phyloP scores from a whole-genome alignment of 208 protist species.

The Acanthamoeba quina region DNA sequence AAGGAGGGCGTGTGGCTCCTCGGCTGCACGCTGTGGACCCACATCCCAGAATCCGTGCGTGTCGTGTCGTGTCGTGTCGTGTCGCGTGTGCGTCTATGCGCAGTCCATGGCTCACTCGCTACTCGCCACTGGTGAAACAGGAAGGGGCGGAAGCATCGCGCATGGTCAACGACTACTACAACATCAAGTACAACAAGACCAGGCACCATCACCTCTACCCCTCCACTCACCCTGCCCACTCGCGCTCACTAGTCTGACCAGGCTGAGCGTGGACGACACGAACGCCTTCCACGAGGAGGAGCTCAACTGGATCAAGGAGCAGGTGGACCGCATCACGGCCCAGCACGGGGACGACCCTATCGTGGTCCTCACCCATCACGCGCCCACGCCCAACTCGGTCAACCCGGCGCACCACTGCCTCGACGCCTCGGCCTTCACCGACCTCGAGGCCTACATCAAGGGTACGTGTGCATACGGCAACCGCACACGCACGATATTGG shows the following conservation, averaged over 20 bases:
- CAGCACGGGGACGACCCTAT: background rate
- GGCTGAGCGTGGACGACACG: constrained; percentile 62
- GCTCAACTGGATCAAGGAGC: constrained; percentile 1
- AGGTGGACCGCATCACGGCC: background rate
- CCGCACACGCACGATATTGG: too few species aligned
- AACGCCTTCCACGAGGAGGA: constrained; percentile 59
- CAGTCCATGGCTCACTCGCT: too few species aligned
- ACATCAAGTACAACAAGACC: constrained; percentile 58
- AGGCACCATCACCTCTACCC: background rate
- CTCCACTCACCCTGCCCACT: background rate
- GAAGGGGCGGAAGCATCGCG: constrained; percentile 7
- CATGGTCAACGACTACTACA: constrained; percentile 54
- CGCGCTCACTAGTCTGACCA: background rate
- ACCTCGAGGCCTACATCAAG: background rate
- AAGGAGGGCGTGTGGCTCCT: constrained; percentile 17
- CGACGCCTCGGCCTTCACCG: constrained; percentile 2
- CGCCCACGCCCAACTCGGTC: constrained; percentile 34
- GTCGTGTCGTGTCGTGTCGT: background rate
- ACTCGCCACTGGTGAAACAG: background rate
- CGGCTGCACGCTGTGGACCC: constrained; percentile 61
- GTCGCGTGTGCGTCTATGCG: background rate
- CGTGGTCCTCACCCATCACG: constrained; percentile 61
- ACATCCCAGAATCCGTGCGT: constrained; percentile 20
- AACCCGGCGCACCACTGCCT: constrained; percentile 19
- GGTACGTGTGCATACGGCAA: too few species aligned